Percentiles rank a stretch among this genome's conserved stretches.
phyloP scores from a whole-genome alignment of 2,329 filamentous ascomycete genomes.

The Neonectria coccinea region DNA sequence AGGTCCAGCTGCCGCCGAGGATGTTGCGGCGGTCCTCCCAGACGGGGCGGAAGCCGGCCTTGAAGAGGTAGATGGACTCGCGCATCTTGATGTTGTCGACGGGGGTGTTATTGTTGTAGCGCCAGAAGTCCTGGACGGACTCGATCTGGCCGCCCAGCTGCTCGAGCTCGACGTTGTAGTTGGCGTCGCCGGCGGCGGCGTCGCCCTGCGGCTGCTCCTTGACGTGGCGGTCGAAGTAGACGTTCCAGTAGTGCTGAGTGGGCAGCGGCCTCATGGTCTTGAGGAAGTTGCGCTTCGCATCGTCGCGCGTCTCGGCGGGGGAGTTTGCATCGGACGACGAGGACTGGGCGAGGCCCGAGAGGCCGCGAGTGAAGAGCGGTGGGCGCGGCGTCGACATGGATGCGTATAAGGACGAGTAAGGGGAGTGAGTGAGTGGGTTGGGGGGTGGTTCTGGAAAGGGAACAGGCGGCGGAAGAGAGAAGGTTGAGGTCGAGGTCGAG shows the following conservation, averaged over 20 bases:
- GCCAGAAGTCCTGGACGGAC: slow-evolving; percentile 87
- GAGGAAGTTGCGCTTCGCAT: slow-evolving; percentile 86
- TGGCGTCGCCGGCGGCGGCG: slow-evolving; percentile 49
- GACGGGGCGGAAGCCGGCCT: slow-evolving; percentile 79
- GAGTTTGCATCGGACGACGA: slow-evolving; percentile 71
- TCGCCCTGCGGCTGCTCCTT: slow-evolving; percentile 49
- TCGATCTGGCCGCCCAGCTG: slow-evolving; percentile 75
- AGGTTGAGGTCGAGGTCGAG: background rate
- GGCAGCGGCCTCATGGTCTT: slow-evolving; percentile 78
- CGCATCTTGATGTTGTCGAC: slow-evolving; percentile 81
- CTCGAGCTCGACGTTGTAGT: slow-evolving; percentile 68
- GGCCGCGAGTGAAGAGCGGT: slow-evolving; percentile 70
- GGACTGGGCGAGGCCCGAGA: slow-evolving; percentile 71
- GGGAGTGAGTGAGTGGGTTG: background rate
- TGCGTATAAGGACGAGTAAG: background rate
- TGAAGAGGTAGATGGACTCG: slow-evolving; percentile 84
- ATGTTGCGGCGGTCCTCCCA: slow-evolving; percentile 91
- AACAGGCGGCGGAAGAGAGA: background rate
- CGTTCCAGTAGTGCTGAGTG: slow-evolving; percentile 84
- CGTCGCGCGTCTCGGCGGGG: slow-evolving; percentile 78
- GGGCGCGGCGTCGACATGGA: slow-evolving; percentile 67
- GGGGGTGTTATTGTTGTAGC: slow-evolving; percentile 84
- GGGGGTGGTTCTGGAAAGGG: background rate
- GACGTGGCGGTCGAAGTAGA: slow-evolving; percentile 72
- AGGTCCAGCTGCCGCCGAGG: slow-evolving; percentile 90